A percentile compares a stretch with the other conserved stretches of the same genome.
Evolutionary conservation across 2,329 filamentous ascomycete genomes (phyloP).

Genomic region (Aspergillus puulaauensis): DNA sequence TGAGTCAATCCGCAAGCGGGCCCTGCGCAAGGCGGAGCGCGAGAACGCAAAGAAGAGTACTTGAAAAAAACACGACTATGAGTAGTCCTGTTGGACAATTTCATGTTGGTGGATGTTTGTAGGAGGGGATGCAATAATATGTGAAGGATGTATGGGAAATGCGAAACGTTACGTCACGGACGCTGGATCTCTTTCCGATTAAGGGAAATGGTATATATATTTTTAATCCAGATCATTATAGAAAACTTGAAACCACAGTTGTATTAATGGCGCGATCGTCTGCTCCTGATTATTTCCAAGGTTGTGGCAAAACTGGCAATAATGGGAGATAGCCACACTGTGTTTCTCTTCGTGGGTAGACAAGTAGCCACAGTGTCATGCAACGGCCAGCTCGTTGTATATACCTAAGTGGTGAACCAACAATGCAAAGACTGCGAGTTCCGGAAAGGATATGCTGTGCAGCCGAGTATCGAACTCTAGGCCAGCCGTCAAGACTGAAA

Average conservation of each 20-base stretch:
- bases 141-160: conserved; percentile 1
- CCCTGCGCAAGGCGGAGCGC: conserved; percentile 78
- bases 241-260: neutral
- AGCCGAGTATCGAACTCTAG: neutral
- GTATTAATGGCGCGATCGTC: neutral
- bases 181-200: neutral
- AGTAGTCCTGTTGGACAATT: neutral
- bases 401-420: neutral
- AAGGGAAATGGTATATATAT: neutral
- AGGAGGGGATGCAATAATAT: neutral
- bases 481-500: neutral
- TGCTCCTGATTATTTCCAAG: neutral
- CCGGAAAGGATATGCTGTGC: neutral
- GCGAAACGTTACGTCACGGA: neutral
- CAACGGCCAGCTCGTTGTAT: neutral
- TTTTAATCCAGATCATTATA: neutral
- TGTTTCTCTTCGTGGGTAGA: neutral
- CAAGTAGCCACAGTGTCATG: neutral
- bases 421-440: neutral
- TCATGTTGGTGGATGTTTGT: neutral
- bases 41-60: conserved; percentile 62
- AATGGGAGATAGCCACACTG: neutral
- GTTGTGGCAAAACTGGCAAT: neutral
- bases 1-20: conserved; percentile 75
- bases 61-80: conserved; percentile 14